Base-by-base conservation (phyloP, 2,329 filamentous ascomycete species). In the Colletotrichum melonis region DNA sequence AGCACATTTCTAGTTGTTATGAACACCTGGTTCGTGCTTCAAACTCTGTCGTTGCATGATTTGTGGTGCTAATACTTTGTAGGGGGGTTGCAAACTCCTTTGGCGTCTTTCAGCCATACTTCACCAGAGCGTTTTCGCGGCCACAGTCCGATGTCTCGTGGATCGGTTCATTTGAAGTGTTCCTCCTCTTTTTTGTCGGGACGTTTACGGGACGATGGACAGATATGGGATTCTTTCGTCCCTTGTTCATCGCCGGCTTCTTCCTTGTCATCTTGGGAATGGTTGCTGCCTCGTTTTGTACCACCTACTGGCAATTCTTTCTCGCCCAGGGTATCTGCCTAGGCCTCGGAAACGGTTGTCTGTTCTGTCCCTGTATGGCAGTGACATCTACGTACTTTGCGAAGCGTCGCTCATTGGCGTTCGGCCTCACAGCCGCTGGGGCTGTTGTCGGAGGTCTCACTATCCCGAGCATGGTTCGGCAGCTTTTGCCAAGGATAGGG, bases 351-450 rank as follows among this genome's bases (percentile, higher is more conserved):
- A 88, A 88, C 69, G 92, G 92, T 3, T 90, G 86, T 73, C 81
- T 93, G 6, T 94, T 92, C 80, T 88, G 91, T 62, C 90, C 92
- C 0, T 85, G 88, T 55, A 86, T 94, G 55, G 89, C 92, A 1
- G 88, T 93, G 5, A 82, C 94, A 1, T 89, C 91, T 1, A 92
- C 92, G 7, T 94, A 94, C 77, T 94, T 93, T 78, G 83, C 82
- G 63, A 85, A 82, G 49, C 87, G 85, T 73, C 85, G 90, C 57
- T 86, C 88, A 0, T 80, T 93, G 4, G 91, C 89, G 16, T 88
- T 93, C 63, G 92, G 92, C 8, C 79, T 93, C 26, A 86, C 88
- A 1, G 90, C 91, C 0, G 86, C 86, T n/a, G 92, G 92, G 9
- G 88, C 87, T 60, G 88, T 87, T 28, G 86, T 91, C 8, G 90